Base-by-base conservation (phyloP, 306 rosid genomes). In the Lathyrus oleraceus region DNA sequence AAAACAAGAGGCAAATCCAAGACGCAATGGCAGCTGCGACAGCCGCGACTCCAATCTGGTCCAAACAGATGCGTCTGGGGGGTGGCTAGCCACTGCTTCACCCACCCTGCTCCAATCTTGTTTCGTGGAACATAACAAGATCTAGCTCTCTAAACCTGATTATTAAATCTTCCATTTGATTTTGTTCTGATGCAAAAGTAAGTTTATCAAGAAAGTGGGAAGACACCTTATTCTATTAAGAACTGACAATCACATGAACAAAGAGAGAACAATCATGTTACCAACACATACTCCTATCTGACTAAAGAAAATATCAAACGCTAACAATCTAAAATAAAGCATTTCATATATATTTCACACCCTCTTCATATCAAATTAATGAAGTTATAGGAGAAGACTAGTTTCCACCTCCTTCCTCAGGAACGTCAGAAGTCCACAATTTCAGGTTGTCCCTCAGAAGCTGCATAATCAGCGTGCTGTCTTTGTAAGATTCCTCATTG, bases 401-500 rank as follows among this genome's bases (percentile, higher is more conserved):
- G 39, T 64, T 47, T 74, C 58, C 28, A 58, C 86, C 95, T 78
- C 85, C 91, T 30, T 79, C 87, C 15, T 86, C 89, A 2, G 86
- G 81, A 61, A 81, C 74, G 79, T 88, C 89, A 10, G 95, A 84
- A 48, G 89, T 88, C 96, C 91, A 89, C 70, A 89, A 39, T 25
- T 83, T 79, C 75, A 89, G 92, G 77, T 86, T 89, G 42, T 89
- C 96, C 85, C 86, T 89, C 61, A 89, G 78, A 57, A 89, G 88
- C 79, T 89, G 91, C 86, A 86, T 78, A 47, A 88, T 86, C 12
- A 86, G 86, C 65, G 88, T 78, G 73, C 86, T 84, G 68, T 89
- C 88, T 38, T 85, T 89, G 92, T 81, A 85, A 65, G 92, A 85
- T 49, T 89, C 92, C 79, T 89, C 85, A 10, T 57, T 81, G 79